Evolutionary conservation across 2,329 filamentous ascomycete species (phyloP).

Genomic region (Rutstroemia sydowiana): DNA sequence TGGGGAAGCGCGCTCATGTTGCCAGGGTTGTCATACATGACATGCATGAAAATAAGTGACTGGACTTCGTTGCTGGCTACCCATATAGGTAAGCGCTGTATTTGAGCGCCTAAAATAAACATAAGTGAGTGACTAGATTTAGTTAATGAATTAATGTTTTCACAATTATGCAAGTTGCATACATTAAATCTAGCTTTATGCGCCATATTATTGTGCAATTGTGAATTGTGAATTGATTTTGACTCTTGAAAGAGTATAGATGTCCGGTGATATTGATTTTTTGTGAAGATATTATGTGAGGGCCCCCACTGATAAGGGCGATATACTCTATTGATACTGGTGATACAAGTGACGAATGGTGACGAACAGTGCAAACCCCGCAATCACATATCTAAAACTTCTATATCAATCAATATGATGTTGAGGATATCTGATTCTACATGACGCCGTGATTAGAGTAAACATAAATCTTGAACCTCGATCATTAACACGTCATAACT

Average conservation of each 20-base stretch:
- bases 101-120: constrained; percentile 1
- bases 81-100: constrained; percentile 3
- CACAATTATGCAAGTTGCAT: not conserved
- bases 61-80: not conserved
- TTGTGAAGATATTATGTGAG: not conserved
- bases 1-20: constrained; percentile 8
- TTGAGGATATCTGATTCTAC: no score
- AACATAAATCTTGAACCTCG: no score
- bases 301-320: not conserved
- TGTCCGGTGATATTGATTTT: not conserved
- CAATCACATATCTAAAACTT: no score
- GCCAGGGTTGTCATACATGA: constrained; percentile 6
- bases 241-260: not conserved
- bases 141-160: not conserved
- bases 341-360: not conserved
- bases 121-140: not conserved
- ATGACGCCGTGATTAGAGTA: no score
- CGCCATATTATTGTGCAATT: not conserved
- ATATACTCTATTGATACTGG: not conserved
- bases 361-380: no score
- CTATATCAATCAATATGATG: no score
- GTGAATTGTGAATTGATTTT: not conserved
- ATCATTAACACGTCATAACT: not conserved
- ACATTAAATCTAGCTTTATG: not conserved
- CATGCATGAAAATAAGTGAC: constrained; percentile 8